Evolutionary conservation across 768 basidiomycete species (phyloP).

Genomic region (Filobasidium floriforme): DNA sequence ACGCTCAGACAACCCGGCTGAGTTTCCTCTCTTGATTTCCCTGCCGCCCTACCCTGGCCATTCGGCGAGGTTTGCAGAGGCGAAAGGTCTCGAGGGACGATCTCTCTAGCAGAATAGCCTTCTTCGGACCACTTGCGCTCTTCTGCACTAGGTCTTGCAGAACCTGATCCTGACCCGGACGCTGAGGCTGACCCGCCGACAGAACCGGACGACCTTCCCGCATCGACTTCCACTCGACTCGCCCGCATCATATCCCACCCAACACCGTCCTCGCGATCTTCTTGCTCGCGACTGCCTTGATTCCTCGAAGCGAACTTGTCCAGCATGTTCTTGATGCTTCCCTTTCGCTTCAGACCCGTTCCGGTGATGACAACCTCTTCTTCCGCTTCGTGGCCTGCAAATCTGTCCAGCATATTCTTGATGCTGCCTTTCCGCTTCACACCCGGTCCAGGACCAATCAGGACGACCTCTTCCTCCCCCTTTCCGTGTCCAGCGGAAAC

Average conservation of each 20-base stretch:
- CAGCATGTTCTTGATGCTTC: constrained; percentile 1
- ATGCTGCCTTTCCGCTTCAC: not conserved
- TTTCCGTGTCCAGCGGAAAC: not conserved
- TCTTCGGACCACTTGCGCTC: not conserved
- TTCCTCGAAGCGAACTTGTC: not conserved
- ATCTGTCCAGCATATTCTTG: not conserved
- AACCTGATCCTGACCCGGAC: not conserved
- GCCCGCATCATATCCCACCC: constrained; percentile 1
- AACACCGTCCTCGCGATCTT: not conserved
- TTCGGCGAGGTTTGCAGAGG: not conserved
- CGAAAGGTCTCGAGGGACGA: not conserved
- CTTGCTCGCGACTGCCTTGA: not conserved
- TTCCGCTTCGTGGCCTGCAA: not conserved
- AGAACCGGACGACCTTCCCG: not conserved
- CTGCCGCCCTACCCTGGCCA: not conserved
- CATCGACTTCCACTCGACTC: not conserved
- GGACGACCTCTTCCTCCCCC: not conserved
- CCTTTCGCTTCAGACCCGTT: not conserved
- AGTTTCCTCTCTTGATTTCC: not conserved
- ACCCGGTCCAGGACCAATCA: not conserved
- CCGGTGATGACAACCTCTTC: not conserved
- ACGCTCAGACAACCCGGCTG: not conserved
- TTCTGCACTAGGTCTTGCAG: too few relatives aligned
- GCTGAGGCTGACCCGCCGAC: not conserved
- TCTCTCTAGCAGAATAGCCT: not conserved